Evolutionary conservation across 2,329 filamentous ascomycete genomes (phyloP).

Genomic region (Fusarium temperatum): DNA sequence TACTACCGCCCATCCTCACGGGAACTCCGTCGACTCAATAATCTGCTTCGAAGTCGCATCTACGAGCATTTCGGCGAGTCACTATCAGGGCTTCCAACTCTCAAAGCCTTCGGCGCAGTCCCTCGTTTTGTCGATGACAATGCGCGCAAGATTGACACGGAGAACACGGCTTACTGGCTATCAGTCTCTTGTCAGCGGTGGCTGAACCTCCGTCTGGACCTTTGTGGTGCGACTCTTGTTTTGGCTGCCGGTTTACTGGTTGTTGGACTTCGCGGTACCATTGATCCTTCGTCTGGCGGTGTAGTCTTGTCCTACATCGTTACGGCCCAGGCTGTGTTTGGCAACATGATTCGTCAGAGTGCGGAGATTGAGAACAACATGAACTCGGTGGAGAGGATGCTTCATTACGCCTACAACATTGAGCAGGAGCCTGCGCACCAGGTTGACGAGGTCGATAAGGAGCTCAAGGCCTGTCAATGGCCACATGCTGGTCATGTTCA

Average conservation of each 20-base stretch:
- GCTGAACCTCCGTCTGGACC: conserved; percentile 17
- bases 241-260: conserved; percentile 3
- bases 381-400: conserved; percentile 93
- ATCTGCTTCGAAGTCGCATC: conserved; percentile 22
- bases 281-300: conserved; percentile 16
- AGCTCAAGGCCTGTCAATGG: background rate
- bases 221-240: conserved; percentile 4
- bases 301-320: conserved; percentile 45
- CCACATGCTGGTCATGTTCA: conserved; percentile 3
- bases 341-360: conserved; percentile 70
- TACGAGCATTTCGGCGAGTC: conserved; percentile 28
- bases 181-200: conserved; percentile 11
- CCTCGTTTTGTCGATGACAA: conserved; percentile 16
- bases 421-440: conserved; percentile 14
- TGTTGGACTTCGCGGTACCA: conserved; percentile 20
- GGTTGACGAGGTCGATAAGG: background rate
- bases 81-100: conserved; percentile 4
- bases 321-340: conserved; percentile 57
- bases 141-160: conserved; percentile 9
- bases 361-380: conserved; percentile 80
- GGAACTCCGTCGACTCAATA: conserved; percentile 15
- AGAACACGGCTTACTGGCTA: conserved; percentile 22
- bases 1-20: conserved; percentile 17
- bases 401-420: conserved; percentile 78
- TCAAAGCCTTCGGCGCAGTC: conserved; percentile 18